Conservation (phyloP, 345 rosid species). For the Zanthoxylum bungeanum region DNA sequence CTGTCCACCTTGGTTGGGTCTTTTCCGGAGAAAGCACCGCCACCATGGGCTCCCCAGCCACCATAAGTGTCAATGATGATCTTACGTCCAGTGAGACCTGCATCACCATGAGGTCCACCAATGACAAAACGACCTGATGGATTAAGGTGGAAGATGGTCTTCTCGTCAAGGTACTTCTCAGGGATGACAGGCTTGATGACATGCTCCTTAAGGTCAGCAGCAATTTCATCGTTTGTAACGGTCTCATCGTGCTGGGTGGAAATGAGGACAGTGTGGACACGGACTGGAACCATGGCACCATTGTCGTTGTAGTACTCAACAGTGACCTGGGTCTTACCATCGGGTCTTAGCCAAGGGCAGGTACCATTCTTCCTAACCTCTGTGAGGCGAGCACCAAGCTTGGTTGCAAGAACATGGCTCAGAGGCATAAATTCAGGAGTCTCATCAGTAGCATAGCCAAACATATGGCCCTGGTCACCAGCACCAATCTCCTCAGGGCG, state of each 20-base stretch:
- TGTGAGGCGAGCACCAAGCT: conserved; percentile 71
- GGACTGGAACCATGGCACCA: conserved; percentile 77
- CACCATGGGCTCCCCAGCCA: conserved; percentile 83
- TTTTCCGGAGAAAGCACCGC: conserved; percentile 80
- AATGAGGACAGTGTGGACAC: conserved; percentile 75
- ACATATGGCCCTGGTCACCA: conserved; percentile 83
- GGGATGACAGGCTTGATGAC: conserved; percentile 74
- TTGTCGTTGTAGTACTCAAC: conserved; percentile 70
- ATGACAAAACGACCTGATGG: conserved; percentile 82
- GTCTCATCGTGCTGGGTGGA: conserved; percentile 79
- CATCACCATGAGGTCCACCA: conserved; percentile 80
- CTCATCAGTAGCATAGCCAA: conserved; percentile 76
- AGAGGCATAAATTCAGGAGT: conserved; percentile 72
- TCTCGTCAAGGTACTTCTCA: conserved; percentile 77
- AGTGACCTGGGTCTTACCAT: conserved; percentile 80
- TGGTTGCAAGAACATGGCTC: conserved; percentile 75
- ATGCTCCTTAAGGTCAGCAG: conserved; percentile 80
- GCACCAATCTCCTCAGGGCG: conserved; percentile 79
- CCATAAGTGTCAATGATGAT: conserved; percentile 76
- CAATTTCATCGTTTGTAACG: conserved; percentile 74
- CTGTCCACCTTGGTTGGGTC: conserved; percentile 80
- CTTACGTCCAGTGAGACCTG: conserved; percentile 73
- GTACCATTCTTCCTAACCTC: conserved; percentile 80
- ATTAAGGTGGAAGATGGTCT: conserved; percentile 85
- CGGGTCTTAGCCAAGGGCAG: conserved; percentile 72